These are phyloP conservation scores for Boletus smithii DNA, from an alignment of 1,284 basidiomycete genomes.

Conservation along the genomic window DNA sequence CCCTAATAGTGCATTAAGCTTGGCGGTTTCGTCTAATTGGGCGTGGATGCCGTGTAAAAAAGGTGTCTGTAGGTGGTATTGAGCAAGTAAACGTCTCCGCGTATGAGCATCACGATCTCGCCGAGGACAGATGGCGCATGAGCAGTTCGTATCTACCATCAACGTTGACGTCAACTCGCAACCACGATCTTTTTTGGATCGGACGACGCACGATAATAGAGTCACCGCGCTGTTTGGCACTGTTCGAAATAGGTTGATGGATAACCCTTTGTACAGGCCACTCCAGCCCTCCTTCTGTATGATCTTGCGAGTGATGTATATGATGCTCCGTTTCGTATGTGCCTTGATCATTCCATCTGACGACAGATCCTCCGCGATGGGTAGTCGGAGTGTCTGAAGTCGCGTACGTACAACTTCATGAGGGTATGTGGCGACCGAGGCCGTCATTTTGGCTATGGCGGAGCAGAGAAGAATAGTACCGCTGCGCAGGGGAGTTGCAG, in stretches of 20 bases:
- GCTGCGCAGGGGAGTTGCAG: conserved; percentile 59
- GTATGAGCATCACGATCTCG: conserved; percentile 11
- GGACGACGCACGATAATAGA: conserved; percentile 79
- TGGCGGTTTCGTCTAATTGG: conserved; percentile 16
- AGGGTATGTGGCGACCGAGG: conserved; percentile 90
- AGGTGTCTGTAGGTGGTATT: no score
- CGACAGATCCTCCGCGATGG: conserved; percentile 52
- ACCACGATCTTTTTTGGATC: neutral
- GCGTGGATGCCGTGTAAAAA: neutral
- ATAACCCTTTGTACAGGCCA: conserved; percentile 86
- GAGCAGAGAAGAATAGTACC: conserved; percentile 81
- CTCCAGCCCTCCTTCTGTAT: conserved; percentile 79
- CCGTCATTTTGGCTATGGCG: conserved; percentile 89
- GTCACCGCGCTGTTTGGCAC: conserved; percentile 94
- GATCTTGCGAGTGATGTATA: conserved; percentile 72
- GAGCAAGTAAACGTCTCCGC: no score
- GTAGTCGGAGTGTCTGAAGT: conserved; percentile 77
- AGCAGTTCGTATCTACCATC: conserved; percentile 65
- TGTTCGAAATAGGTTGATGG: conserved; percentile 86
- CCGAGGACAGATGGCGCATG: conserved; percentile 55
- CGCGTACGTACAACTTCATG: conserved; percentile 94
- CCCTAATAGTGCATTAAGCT: conserved; percentile 7
- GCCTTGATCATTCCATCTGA: conserved; percentile 57
- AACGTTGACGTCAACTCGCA: conserved; percentile 1
- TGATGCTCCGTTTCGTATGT: conserved; percentile 56